Base-by-base conservation (phyloP, 805 yeast genomes). In the Saccharomycopsis microspora region DNA sequence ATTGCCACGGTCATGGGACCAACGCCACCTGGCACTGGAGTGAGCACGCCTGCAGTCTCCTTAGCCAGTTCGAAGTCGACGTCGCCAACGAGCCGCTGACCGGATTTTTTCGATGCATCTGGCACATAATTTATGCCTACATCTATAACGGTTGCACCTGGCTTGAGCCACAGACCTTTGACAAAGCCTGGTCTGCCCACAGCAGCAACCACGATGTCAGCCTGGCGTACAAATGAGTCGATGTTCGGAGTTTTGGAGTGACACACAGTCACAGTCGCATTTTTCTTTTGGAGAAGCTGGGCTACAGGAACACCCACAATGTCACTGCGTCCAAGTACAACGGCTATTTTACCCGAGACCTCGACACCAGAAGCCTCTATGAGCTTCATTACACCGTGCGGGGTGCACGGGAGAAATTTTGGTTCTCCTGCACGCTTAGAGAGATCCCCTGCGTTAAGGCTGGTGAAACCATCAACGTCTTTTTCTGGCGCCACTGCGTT, bases 1-100 rank as follows among this genome's bases (percentile, higher is more conserved):
- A 89, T 88, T 39, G 96, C 96, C 43, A 90, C 97, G 31, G 98
- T 90, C 97, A 90, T 90, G 55, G 98, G 98, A 39, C 98, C 98
- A 54, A 90, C 97, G 58, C 97, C 97, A 62, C 97, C 97, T 33
- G 98, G 98, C 48, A 90, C 98, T 11, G 98, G 98, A 4, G 97
- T 89, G 54, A 93, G 75, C 57, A 73, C 76, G 8, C 80, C 67
- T 3, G 89, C 93, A 46, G 71, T 73, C 45, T 69, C 62, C 49
- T 71, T 64, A 47, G 86, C 89, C 32, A 79, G 68, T 47, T 70
- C 83, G 59, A 72, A 90, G 58, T 89, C 96, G 41, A 87, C 96
- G 63, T 90, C 98, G 54, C 98, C 98, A n/a, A 86, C 95, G 62
- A 90, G 70, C 60, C 80, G 78, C 59, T 72, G 76, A 28, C 97